Percentiles rank a stretch among this genome's conserved stretches.
Conservation (phyloP, 2,329 filamentous ascomycete genomes). For the Colletotrichum melonis region DNA sequence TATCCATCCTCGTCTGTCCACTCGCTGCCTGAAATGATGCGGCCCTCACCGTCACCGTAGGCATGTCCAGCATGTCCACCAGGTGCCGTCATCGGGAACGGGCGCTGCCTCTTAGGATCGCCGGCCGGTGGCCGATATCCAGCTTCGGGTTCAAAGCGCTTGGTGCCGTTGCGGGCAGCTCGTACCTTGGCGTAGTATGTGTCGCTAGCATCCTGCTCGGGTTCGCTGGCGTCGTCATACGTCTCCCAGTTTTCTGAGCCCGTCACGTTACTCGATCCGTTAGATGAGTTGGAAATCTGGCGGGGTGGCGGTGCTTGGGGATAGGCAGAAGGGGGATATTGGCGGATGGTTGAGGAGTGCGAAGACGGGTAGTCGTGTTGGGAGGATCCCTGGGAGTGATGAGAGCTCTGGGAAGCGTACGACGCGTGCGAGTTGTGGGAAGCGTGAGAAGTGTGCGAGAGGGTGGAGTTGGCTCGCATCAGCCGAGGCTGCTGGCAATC, state of each 20-base stretch:
- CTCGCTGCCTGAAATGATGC: constrained; percentile 72
- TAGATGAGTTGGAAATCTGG: constrained; percentile 80
- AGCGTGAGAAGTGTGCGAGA: constrained; percentile 47
- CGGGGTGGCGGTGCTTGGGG: constrained; percentile 61
- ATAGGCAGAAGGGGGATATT: constrained; percentile 51
- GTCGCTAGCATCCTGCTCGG: constrained; percentile 80
- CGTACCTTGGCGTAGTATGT: constrained; percentile 84
- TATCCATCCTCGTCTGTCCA: constrained; percentile 75
- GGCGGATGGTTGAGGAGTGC: constrained; percentile 53
- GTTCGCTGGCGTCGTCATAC: constrained; percentile 86
- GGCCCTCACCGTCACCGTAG: constrained; percentile 67
- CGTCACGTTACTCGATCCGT: constrained; percentile 79
- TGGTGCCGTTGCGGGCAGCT: constrained; percentile 73
- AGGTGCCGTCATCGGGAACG: constrained; percentile 62
- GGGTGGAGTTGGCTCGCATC: constrained; percentile 54
- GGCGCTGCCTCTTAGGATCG: constrained; percentile 65
- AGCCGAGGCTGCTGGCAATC: constrained; percentile 46
- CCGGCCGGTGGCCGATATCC: constrained; percentile 53
- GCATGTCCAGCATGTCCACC: constrained; percentile 58
- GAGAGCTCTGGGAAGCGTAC: constrained; percentile 47
- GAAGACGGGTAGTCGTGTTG: constrained; percentile 53
- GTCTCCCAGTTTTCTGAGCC: constrained; percentile 99
- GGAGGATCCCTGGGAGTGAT: constrained; percentile 38
- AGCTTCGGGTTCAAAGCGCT: constrained; percentile 68
- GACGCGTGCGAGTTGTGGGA: constrained; percentile 41